Percentiles rank a stretch among this genome's conserved stretches.
Evolutionary conservation across 345 rosid species (phyloP).

Genomic region (Lepidium africanum): DNA sequence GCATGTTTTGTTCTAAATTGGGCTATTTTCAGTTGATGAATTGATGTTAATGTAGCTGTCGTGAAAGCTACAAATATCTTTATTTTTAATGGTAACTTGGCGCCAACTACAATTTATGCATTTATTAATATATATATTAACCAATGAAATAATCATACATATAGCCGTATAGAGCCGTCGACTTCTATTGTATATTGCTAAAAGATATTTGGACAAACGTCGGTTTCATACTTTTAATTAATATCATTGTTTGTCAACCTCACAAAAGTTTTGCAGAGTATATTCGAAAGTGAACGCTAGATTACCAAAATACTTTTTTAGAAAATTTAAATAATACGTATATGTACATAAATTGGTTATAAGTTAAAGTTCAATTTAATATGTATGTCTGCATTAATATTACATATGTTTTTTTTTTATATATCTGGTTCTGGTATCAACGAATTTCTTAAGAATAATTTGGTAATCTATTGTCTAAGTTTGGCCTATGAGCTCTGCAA

Average conservation of each 20-base stretch:
- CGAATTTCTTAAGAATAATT: background rate
- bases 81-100: conserved; percentile 2
- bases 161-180: background rate
- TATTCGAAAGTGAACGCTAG: background rate
- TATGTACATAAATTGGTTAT: background rate
- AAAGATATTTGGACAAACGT: background rate
- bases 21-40: background rate
- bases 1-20: conserved; percentile 1
- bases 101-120: background rate
- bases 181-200: background rate
- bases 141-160: background rate
- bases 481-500: background rate
- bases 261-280: background rate
- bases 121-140: background rate
- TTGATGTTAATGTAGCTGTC: conserved; percentile 15
- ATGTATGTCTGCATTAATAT: background rate
- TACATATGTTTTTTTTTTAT: no score
- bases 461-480: background rate
- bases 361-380: background rate
- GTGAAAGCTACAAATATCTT: conserved; percentile 17
- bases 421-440: no score
- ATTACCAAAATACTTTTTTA: background rate
- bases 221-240: background rate
- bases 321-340: background rate
- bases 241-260: background rate